Conservation (phyloP, 352 stramenopile genomes). For the Pythium brassicae region DNA sequence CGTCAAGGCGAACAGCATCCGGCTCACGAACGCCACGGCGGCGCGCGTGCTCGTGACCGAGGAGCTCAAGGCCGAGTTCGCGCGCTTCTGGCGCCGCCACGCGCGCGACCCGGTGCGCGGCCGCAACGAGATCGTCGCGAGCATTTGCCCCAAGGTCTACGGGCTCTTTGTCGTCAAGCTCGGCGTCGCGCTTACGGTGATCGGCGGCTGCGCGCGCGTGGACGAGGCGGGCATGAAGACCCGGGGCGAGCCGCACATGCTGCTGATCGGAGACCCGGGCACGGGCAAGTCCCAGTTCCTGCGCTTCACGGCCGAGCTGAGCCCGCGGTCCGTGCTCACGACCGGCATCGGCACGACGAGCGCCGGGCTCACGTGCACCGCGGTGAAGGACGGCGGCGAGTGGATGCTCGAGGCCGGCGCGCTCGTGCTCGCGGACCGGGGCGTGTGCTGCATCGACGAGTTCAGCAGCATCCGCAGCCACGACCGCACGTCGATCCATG, state of each 20-base stretch:
- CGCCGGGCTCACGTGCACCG: slow-evolving; percentile 95
- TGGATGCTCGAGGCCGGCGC: slow-evolving; percentile 96
- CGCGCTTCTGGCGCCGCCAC: slow-evolving; percentile 85
- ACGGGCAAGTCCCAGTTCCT: slow-evolving; percentile 96
- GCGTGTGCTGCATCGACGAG: slow-evolving; percentile 97
- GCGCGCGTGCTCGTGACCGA: slow-evolving; percentile 65
- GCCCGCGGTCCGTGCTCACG: slow-evolving; percentile 93
- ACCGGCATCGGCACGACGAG: slow-evolving; percentile 96
- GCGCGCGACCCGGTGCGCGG: slow-evolving; percentile 42
- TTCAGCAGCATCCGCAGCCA: slow-evolving; percentile 95
- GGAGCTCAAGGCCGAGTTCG: slow-evolving; percentile 88
- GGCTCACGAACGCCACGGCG: slow-evolving; percentile 58
- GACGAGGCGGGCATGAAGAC: slow-evolving; percentile 73
- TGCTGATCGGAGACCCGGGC: slow-evolving; percentile 76
- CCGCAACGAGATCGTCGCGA: slow-evolving; percentile 90
- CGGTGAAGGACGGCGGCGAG: slow-evolving; percentile 93
- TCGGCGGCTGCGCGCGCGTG: slow-evolving; percentile 83
- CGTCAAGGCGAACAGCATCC: slow-evolving; percentile 75
- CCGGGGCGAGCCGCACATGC: slow-evolving; percentile 81
- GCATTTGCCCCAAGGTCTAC: slow-evolving; percentile 94
- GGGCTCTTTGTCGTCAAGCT: slow-evolving; percentile 93
- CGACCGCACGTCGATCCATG: slow-evolving; percentile 92
- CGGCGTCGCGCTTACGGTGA: slow-evolving; percentile 89
- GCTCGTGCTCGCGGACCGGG: slow-evolving; percentile 87
- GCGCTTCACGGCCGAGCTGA: slow-evolving; percentile 93